Evolutionary conservation across 805 yeast genomes (phyloP), one percentile per base, ranked within the genome.

Genomic region (Metschnikowia similis): DNA sequence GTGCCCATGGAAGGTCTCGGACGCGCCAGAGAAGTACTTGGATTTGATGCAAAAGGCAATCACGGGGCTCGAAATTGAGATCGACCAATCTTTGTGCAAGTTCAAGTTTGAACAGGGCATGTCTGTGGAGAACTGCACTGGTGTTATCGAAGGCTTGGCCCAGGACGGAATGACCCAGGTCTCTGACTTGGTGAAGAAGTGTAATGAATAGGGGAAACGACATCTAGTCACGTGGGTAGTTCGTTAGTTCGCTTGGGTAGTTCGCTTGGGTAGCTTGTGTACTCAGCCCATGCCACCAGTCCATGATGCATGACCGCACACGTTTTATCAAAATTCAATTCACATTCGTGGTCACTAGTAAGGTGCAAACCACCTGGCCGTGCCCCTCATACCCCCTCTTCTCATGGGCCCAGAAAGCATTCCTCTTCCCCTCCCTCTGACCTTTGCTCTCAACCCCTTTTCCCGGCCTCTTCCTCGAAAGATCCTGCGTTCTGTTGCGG

Each of bases 101-200:
- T 80, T 74, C 66, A 84, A 84, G 61, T 72, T 82, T 54, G 81
- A 80, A 56, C 89, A 84, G 65, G 71, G 74, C 27, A 69, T 63
- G 66, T 57, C 64, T 17, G 57, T 56, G 6, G 62, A 62, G 10
- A 84, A 84, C 56, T 63, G 77, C 8, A 66, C 70, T n/a, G 86
- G 87, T 5, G 79, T 81, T 0, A 57, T 78, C 8, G 61, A 71
- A 0, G 84, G 83, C 1, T 70, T 75, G 54, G 65, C 69, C 27
- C 56, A 63, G 14, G 81, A 77, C 48, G 68, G 66, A 11, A 45
- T 53, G 39, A 53, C 45, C 6, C 66, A 63, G 27, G 63, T 69
- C 4, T 61, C 75, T 7, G 43, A 62, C n/a, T 59, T 65, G 27
- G 59, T 57, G 28, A 46, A 48, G 45, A 49, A 41, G 13, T 36